These are phyloP conservation scores for Delitschia confertaspora DNA, from an alignment of 495 filamentous ascomycete species.

Conservation along the genomic window DNA sequence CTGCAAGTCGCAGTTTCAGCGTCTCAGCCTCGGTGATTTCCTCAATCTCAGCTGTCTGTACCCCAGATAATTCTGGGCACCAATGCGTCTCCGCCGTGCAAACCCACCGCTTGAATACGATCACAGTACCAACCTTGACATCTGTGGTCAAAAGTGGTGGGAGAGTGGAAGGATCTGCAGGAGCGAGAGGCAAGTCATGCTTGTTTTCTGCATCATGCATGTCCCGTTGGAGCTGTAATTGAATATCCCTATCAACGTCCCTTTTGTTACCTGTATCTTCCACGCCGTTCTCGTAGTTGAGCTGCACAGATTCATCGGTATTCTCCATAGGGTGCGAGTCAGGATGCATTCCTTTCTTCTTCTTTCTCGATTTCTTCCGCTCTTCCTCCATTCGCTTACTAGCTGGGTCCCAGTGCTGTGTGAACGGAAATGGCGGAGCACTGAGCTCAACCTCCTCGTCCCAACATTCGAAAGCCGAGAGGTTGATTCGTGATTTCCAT, in stretches of 20 bases:
- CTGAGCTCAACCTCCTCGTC: constrained; percentile 60
- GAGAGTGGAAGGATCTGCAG: constrained; percentile 50
- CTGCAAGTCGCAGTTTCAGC: constrained; percentile 42
- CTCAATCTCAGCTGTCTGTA: constrained; percentile 57
- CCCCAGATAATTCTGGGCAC: constrained; percentile 62
- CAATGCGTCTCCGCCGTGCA: constrained; percentile 48
- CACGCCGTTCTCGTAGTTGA: constrained; percentile 32
- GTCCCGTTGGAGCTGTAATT: constrained; percentile 24
- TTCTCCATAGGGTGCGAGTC: constrained; percentile 34
- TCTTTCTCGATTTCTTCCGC: constrained; percentile 36
- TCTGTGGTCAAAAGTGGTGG: constrained; percentile 46
- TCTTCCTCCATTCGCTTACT: constrained; percentile 57
- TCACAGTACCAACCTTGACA: constrained; percentile 53
- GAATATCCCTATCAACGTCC: constrained; percentile 29
- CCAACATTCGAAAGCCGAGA: constrained; percentile 76
- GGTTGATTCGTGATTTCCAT: constrained; percentile 66
- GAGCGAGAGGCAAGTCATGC: constrained; percentile 47
- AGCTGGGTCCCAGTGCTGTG: constrained; percentile 77
- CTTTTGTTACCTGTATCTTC: constrained; percentile 30
- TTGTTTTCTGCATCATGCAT: constrained; percentile 19
- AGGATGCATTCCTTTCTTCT: constrained; percentile 32
- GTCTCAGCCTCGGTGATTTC: constrained; percentile 25
- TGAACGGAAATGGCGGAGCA: constrained; percentile 81
- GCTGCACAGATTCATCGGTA: constrained; percentile 34
- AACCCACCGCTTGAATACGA: constrained; percentile 65